phyloP scores from a whole-genome alignment of 2,329 filamentous ascomycete species.

The Clarireedia hainanense region DNA sequence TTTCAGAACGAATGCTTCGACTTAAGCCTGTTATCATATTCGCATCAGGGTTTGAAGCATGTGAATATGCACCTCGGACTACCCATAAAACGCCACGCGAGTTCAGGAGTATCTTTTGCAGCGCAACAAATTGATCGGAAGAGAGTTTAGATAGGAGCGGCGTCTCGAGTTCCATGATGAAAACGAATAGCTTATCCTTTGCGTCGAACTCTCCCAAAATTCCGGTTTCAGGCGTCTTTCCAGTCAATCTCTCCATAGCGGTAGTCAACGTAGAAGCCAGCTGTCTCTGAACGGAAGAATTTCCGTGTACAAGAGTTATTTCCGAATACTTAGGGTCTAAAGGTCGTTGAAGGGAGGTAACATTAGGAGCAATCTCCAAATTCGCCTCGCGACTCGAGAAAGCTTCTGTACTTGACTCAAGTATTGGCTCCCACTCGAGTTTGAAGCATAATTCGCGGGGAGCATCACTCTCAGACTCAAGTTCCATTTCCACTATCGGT shows the following conservation, averaged over 20 bases:
- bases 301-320: not conserved
- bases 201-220: slow-evolving; percentile 27
- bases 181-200: slow-evolving; percentile 32
- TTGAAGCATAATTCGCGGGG: slow-evolving; percentile 41
- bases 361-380: not conserved
- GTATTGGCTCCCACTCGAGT: slow-evolving; percentile 37
- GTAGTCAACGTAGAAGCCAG: not conserved
- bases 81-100: slow-evolving; percentile 42
- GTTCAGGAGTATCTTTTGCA: slow-evolving; percentile 34
- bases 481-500: slow-evolving; percentile 34
- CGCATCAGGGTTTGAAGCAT: slow-evolving; percentile 20
- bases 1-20: slow-evolving; percentile 8
- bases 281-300: not conserved
- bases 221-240: not conserved
- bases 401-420: slow-evolving; percentile 22
- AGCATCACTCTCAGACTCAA: slow-evolving; percentile 22
- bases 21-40: slow-evolving; percentile 19
- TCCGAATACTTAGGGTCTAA: not conserved
- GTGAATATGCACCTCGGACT: slow-evolving; percentile 35
- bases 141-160: slow-evolving; percentile 35
- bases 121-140: slow-evolving; percentile 33
- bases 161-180: slow-evolving; percentile 38
- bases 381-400: slow-evolving; percentile 24
- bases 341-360: not conserved
- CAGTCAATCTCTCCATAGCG: slow-evolving; percentile 1